Evolutionary conservation across 164 flowering plant genomes (phyloP).

Genomic region (Pachysandra terminalis): DNA sequence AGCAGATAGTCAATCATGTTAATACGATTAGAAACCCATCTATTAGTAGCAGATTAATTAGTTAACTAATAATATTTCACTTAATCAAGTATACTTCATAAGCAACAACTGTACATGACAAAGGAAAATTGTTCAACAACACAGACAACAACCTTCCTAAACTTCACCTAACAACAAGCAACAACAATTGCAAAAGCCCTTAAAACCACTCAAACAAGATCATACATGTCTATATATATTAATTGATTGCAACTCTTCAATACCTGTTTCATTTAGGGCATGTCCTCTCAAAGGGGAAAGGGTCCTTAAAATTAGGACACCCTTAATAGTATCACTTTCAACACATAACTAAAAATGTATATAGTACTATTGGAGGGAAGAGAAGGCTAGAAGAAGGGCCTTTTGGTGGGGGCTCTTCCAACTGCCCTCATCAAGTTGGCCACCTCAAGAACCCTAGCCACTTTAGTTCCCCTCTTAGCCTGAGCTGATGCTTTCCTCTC

Average conservation of each 20-base stretch:
- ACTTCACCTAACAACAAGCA: not conserved
- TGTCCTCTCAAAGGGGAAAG: not conserved
- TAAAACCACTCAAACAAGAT: not conserved
- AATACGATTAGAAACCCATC: too few species aligned
- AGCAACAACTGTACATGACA: slow-evolving; percentile 25
- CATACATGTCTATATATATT: not conserved
- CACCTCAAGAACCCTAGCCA: slow-evolving; percentile 64
- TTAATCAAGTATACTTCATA: not conserved
- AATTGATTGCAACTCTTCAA: not conserved
- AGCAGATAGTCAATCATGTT: too few species aligned
- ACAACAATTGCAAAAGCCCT: not conserved
- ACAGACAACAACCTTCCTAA: not conserved
- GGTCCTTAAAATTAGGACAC: not conserved
- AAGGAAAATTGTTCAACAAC: not conserved
- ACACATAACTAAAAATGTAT: too few species aligned
- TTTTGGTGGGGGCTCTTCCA: slow-evolving; percentile 74
- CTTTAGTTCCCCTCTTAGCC: slow-evolving; percentile 86
- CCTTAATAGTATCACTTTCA: not conserved
- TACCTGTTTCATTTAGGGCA: not conserved
- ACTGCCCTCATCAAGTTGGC: slow-evolving; percentile 85
- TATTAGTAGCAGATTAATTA: too few species aligned
- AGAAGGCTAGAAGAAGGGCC: slow-evolving; percentile 54
- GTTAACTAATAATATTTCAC: too few species aligned
- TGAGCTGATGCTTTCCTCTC: slow-evolving; percentile 92
- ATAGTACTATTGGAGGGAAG: not conserved